phyloP scores from a whole-genome alignment of 202 grass and related monocot genomes.

The Saccharum hybrid region DNA sequence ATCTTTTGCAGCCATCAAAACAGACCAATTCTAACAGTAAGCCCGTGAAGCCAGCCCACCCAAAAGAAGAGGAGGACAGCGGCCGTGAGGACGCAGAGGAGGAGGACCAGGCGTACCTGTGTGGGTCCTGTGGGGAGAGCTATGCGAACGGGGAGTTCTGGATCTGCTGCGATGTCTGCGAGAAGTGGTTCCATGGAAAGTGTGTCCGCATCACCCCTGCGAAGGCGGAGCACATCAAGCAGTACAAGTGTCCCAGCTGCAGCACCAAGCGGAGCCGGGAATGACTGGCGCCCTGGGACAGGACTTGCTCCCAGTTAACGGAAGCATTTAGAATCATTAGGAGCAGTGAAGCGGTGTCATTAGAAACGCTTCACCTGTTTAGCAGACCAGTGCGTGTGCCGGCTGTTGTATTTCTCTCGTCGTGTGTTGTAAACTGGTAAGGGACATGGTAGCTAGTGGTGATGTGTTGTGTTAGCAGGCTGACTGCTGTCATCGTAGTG shows the following conservation, averaged over 20 bases:
- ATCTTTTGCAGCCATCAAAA: conserved; percentile 52
- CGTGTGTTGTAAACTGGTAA: conserved; percentile 36
- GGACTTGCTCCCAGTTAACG: conserved; percentile 11
- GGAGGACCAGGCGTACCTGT: conserved; percentile 70
- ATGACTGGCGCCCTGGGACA: conserved; percentile 6
- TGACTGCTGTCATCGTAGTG: conserved; percentile 50
- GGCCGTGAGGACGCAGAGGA: conserved; percentile 54
- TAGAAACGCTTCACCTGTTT: conserved; percentile 34
- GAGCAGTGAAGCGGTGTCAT: conserved; percentile 8
- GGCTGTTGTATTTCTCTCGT: conserved; percentile 40
- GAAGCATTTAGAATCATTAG: conserved; percentile 55
- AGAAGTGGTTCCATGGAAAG: conserved; percentile 85
- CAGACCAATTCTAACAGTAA: conserved; percentile 62
- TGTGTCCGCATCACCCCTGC: conserved; percentile 77
- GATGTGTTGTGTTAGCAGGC: conserved; percentile 45
- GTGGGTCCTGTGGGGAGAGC: conserved; percentile 63
- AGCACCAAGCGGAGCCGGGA: conserved; percentile 75
- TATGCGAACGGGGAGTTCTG: conserved; percentile 68
- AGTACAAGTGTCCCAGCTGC: conserved; percentile 80
- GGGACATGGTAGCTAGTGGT: conserved; percentile 43
- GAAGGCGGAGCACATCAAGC: conserved; percentile 86
- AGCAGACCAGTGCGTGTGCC: not conserved
- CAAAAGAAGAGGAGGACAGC: conserved; percentile 73
- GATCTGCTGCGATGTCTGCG: conserved; percentile 81
- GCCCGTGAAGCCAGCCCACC: conserved; percentile 45